These are phyloP conservation scores for Chalaropsis ovoidea DNA, from an alignment of 2,329 filamentous ascomycete genomes.

Conservation along the genomic window DNA sequence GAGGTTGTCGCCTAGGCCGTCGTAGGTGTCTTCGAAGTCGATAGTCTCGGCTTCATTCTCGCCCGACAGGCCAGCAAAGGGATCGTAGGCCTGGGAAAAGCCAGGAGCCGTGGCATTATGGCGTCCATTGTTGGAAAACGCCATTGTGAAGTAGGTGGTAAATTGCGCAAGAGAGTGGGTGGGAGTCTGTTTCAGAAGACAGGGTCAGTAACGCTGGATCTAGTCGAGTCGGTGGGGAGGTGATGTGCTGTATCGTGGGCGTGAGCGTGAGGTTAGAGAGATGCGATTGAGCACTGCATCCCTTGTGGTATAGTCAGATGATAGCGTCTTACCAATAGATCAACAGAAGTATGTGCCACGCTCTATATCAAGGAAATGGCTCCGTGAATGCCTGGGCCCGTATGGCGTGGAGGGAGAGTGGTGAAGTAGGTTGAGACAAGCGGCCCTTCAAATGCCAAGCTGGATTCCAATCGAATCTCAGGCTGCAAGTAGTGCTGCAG, in stretches of 20 bases:
- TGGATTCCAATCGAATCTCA: background rate
- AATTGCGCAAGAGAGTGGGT: background rate
- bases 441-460: background rate
- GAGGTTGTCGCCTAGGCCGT: slow-evolving; percentile 81
- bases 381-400: background rate
- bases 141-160: slow-evolving; percentile 48
- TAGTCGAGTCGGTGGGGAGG: background rate
- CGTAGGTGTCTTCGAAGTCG: slow-evolving; percentile 96
- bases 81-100: slow-evolving; percentile 74
- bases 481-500: background rate
- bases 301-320: background rate
- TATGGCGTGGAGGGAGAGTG: background rate
- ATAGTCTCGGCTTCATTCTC: slow-evolving; percentile 49
- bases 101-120: slow-evolving; percentile 62
- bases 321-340: background rate
- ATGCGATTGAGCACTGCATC: background rate
- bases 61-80: slow-evolving; percentile 68
- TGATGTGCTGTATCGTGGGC: too few species aligned
- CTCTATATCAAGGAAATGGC: background rate
- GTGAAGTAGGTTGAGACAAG: background rate
- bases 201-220: background rate
- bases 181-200: background rate
- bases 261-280: background rate
- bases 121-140: slow-evolving; percentile 72
- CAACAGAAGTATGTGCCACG: background rate